A percentile compares a stretch with the other conserved stretches of the same genome.
Conservation (phyloP, 2,329 filamentous ascomycete genomes). For the Xylariaceae sp. region DNA sequence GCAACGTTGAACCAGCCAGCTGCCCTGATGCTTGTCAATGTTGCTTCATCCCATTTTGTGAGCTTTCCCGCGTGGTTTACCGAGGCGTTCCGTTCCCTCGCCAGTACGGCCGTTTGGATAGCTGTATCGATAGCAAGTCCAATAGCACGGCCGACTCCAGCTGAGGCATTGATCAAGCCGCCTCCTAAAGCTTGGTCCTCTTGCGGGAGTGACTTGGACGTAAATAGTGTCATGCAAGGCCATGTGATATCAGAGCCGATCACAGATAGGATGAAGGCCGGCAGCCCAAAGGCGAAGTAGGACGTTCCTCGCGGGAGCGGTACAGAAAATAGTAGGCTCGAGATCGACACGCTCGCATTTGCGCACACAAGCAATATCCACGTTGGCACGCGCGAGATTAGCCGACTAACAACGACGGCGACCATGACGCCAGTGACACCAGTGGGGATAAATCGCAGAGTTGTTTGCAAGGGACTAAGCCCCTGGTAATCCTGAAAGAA, state of each 20-base stretch:
- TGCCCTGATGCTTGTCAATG: slow-evolving; percentile 44
- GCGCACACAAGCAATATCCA: slow-evolving; percentile 54
- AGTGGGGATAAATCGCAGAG: slow-evolving; percentile 62
- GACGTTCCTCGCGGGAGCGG: slow-evolving; percentile 55
- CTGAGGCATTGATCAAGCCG: slow-evolving; percentile 61
- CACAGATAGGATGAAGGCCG: slow-evolving; percentile 60
- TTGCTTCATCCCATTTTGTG: slow-evolving; percentile 40
- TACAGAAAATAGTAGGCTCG: slow-evolving; percentile 57
- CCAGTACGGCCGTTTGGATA: slow-evolving; percentile 58
- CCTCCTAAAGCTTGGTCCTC: slow-evolving; percentile 64
- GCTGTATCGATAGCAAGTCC: slow-evolving; percentile 61
- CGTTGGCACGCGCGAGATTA: slow-evolving; percentile 55
- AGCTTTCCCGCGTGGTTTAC: slow-evolving; percentile 43
- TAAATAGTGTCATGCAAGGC: slow-evolving; percentile 61
- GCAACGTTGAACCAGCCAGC: slow-evolving; percentile 50
- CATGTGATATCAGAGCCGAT: slow-evolving; percentile 63
- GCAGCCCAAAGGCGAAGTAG: slow-evolving; percentile 64
- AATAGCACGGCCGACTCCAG: slow-evolving; percentile 61
- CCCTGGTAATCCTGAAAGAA: slow-evolving; percentile 65
- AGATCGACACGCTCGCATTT: slow-evolving; percentile 48
- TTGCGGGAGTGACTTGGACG: slow-evolving; percentile 54
- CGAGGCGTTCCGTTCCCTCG: slow-evolving; percentile 39
- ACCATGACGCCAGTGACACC: slow-evolving; percentile 56
- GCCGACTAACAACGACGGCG: slow-evolving; percentile 48
- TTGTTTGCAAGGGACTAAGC: slow-evolving; percentile 58